Conservation (phyloP, 1,284 basidiomycete genomes). For the Pseudozyma sp. region DNA sequence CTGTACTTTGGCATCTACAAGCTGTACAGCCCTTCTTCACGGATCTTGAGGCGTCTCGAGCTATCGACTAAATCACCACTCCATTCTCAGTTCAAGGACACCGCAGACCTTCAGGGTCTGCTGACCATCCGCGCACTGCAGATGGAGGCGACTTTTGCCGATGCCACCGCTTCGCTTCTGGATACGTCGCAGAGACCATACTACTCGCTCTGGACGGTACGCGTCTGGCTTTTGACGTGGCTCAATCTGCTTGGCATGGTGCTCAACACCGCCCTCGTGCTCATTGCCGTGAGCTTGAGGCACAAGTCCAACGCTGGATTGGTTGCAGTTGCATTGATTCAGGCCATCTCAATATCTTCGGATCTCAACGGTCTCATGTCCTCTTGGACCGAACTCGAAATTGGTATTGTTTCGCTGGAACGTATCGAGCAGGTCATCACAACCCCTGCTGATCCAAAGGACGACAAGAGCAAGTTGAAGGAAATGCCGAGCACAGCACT, state of each 20-base stretch:
- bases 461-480: slow-evolving; percentile 15
- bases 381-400: slow-evolving; percentile 66
- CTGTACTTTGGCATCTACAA: slow-evolving; percentile 17
- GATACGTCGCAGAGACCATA: slow-evolving; percentile 35
- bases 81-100: slow-evolving; percentile 35
- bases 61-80: slow-evolving; percentile 44
- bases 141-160: slow-evolving; percentile 13
- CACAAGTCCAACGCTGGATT: slow-evolving; percentile 31
- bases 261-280: slow-evolving; percentile 41
- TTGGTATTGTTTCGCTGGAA: slow-evolving; percentile 65
- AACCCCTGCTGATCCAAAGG: slow-evolving; percentile 31
- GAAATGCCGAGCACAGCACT: slow-evolving; percentile 20
- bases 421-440: slow-evolving; percentile 59
- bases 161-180: slow-evolving; percentile 17
- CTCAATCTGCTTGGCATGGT: slow-evolving; percentile 29
- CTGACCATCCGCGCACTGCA: slow-evolving; percentile 36
- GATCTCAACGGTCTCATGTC: slow-evolving; percentile 38
- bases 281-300: slow-evolving; percentile 41
- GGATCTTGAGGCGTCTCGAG: slow-evolving; percentile 47
- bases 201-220: slow-evolving; percentile 36
- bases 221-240: slow-evolving; percentile 41
- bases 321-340: slow-evolving; percentile 64
- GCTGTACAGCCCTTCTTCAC: slow-evolving; percentile 40
- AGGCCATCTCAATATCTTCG: slow-evolving; percentile 45
- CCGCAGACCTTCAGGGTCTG: slow-evolving; percentile 27